phyloP scores from a whole-genome alignment of 2,329 filamentous ascomycete species.

The Venturiaceae sp. region DNA sequence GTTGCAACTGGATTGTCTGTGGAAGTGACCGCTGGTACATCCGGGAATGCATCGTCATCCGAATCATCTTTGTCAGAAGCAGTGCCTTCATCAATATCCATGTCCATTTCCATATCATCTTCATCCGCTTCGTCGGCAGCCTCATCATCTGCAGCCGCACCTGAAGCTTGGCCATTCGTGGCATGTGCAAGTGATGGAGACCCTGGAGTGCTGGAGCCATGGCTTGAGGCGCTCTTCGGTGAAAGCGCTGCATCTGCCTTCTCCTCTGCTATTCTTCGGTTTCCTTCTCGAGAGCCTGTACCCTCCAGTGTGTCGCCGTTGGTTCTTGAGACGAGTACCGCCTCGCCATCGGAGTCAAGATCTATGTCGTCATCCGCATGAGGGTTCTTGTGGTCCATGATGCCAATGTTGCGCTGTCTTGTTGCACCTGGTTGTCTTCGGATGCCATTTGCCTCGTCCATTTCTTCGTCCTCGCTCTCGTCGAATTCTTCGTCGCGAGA shows the following conservation, averaged over 20 bases:
- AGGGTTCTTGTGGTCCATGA: conserved; percentile 52
- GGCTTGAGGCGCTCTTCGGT: background rate
- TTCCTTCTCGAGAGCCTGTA: conserved; percentile 5
- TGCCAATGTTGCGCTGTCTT: conserved; percentile 39
- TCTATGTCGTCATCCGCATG: conserved; percentile 41
- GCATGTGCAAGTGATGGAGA: background rate
- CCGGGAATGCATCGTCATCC: background rate
- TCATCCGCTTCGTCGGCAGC: conserved; percentile 4
- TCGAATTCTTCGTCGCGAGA: conserved; percentile 66
- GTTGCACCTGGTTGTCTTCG: conserved; percentile 41
- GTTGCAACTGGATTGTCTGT: background rate
- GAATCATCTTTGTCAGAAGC: background rate
- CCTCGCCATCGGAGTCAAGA: conserved; percentile 4
- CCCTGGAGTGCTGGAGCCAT: conserved; percentile 1
- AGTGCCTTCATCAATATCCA: conserved; percentile 1
- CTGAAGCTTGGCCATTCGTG: background rate
- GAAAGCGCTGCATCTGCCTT: conserved; percentile 5
- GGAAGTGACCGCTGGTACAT: background rate
- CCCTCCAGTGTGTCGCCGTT: background rate
- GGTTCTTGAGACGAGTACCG: background rate
- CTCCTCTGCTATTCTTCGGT: conserved; percentile 3
- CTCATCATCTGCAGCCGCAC: background rate
- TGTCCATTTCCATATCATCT: conserved; percentile 8
- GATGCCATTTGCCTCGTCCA: conserved; percentile 62
- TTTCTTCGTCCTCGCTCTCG: conserved; percentile 87